Evolutionary conservation across 2,329 filamentous ascomycete genomes (phyloP).

Genomic region (Trichophyton benhamiae): DNA sequence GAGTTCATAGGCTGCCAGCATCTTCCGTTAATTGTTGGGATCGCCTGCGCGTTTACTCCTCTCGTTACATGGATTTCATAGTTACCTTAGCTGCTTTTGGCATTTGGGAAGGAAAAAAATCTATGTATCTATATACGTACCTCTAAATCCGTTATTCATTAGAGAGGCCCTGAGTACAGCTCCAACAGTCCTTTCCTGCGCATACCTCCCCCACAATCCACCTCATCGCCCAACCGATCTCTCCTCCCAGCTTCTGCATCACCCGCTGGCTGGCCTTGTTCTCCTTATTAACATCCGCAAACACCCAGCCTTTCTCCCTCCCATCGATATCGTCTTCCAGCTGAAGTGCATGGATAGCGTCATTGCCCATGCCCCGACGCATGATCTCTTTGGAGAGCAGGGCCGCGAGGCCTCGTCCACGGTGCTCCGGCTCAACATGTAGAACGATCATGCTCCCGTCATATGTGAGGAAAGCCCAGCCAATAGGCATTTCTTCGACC

Average conservation of each 20-base stretch:
- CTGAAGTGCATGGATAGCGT: conserved; percentile 12
- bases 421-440: conserved; percentile 33
- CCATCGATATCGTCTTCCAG: conserved; percentile 1
- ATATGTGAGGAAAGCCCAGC: conserved; percentile 30
- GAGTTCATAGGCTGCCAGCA: not conserved
- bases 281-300: conserved; percentile 26
- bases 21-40: too few relatives aligned
- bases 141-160: not conserved
- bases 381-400: conserved; percentile 24
- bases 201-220: conserved; percentile 28
- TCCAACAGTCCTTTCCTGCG: not conserved
- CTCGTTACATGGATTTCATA: not conserved
- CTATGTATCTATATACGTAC: not conserved
- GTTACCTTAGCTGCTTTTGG: too few relatives aligned
- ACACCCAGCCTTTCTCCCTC: conserved; percentile 20
- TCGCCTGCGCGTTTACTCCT: too few relatives aligned
- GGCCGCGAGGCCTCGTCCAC: conserved; percentile 26
- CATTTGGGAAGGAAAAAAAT: not conserved
- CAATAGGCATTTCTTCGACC: conserved; percentile 23
- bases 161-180: not conserved
- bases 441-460: conserved; percentile 29
- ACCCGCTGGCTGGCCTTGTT: conserved; percentile 30
- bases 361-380: conserved; percentile 18
- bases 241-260: conserved; percentile 35
- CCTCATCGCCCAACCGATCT: conserved; percentile 23